Evolutionary conservation across 208 protist genomes (phyloP).

Genomic region (Tritrichomonas foetus): DNA sequence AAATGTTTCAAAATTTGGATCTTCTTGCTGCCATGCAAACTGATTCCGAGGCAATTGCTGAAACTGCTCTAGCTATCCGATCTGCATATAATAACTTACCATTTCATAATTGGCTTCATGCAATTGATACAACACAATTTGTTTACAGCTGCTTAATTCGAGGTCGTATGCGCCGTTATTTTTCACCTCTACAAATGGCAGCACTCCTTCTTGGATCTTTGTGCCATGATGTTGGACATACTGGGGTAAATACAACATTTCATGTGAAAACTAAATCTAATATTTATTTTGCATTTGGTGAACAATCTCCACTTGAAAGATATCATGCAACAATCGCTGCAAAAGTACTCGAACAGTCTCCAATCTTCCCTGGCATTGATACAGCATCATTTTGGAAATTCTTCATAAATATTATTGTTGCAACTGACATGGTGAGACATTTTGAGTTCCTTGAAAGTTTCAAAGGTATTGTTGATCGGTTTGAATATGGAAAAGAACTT

Average conservation of each 20-base stretch:
- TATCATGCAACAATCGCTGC: not conserved
- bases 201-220: slow-evolving; percentile 47
- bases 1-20: too few relatives aligned
- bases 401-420: not conserved
- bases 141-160: not conserved
- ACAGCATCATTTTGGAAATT: not conserved
- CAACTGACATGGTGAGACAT: not conserved
- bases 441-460: not conserved
- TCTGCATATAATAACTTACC: not conserved
- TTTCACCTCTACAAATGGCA: not conserved
- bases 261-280: not conserved
- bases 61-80: too few relatives aligned
- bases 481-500: not conserved
- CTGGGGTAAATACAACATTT: not conserved
- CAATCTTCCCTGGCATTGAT: not conserved
- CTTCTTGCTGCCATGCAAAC: too few relatives aligned
- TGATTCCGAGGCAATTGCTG: too few relatives aligned
- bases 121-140: not conserved
- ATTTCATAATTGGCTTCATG: not conserved
- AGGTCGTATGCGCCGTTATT: not conserved
- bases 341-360: not conserved
- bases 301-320: not conserved
- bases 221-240: slow-evolving; percentile 54
- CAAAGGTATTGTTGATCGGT: too few relatives aligned
- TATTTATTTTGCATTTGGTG: not conserved